phyloP scores from a whole-genome alignment of 2,329 filamentous ascomycete species.

The Diplocarpon rosae region DNA sequence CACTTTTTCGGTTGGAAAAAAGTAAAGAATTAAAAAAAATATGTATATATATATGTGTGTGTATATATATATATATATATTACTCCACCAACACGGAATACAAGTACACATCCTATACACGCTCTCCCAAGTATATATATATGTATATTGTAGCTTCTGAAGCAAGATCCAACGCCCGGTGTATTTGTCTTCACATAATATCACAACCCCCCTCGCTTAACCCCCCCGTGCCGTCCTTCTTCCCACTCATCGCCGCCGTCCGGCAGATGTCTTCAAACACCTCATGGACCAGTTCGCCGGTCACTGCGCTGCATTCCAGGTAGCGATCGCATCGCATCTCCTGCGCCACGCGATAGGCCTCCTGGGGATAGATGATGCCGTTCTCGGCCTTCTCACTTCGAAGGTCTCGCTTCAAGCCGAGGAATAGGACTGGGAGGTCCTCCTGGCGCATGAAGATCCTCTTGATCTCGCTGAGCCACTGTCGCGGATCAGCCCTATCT shows the following conservation, averaged over 20 bases:
- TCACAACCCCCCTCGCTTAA: slow-evolving; percentile 45
- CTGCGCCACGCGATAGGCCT: slow-evolving; percentile 45
- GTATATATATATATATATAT: no score
- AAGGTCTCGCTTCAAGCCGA: slow-evolving; percentile 51
- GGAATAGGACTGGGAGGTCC: slow-evolving; percentile 41
- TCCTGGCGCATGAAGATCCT: slow-evolving; percentile 34
- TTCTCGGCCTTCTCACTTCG: slow-evolving; percentile 45
- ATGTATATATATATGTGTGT: no score
- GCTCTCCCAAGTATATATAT: no score
- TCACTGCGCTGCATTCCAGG: slow-evolving; percentile 51
- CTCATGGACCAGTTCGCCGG: slow-evolving; percentile 45
- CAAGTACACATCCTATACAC: no score
- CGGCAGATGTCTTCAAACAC: slow-evolving; percentile 51
- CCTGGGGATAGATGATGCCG: slow-evolving; percentile 49
- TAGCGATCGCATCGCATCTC: slow-evolving; percentile 51
- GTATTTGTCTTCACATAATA: slow-evolving; percentile 32
- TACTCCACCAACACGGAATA: no score
- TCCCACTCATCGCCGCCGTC: slow-evolving; percentile 40
- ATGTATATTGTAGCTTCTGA: no score
- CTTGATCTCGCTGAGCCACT: slow-evolving; percentile 49
- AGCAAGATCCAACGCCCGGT: no score
- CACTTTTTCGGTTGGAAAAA: no score
- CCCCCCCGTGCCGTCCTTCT: slow-evolving; percentile 28
- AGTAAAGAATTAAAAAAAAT: no score
- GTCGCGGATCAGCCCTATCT: background rate